Evolutionary conservation across 2,329 filamentous ascomycete genomes (phyloP).

Genomic region (Chaetomium sp.): DNA sequence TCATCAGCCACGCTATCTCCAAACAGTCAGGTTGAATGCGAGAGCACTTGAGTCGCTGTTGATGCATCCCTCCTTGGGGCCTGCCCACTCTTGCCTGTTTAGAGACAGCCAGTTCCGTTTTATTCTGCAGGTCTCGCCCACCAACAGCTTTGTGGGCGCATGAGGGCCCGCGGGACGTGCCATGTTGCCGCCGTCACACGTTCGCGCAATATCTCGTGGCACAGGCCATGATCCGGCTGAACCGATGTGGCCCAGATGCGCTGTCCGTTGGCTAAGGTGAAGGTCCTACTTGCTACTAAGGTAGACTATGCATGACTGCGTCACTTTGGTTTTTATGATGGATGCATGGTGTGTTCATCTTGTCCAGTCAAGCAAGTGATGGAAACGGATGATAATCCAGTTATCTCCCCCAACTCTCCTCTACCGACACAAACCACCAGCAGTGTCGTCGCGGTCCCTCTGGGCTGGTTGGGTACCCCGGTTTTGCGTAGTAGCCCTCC

Average conservation of each 20-base stretch:
- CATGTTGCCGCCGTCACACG: neutral
- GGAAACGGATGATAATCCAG: neutral
- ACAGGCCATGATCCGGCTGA: neutral
- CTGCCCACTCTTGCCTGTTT: neutral
- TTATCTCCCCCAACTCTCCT: neutral
- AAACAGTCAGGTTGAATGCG: neutral
- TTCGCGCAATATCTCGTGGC: neutral
- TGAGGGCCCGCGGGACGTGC: neutral
- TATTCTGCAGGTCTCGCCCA: neutral
- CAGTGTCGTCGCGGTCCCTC: too few species aligned
- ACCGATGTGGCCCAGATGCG: conserved; percentile 9
- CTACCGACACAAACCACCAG: neutral
- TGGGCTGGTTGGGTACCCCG: neutral
- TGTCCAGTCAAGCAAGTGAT: neutral
- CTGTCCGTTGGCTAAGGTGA: neutral
- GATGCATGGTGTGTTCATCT: neutral
- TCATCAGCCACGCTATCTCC: neutral
- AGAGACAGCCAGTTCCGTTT: neutral
- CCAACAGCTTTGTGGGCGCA: neutral
- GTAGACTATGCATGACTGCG: neutral
- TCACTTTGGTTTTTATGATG: neutral
- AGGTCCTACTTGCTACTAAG: neutral
- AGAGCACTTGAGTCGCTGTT: neutral
- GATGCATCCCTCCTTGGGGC: neutral
- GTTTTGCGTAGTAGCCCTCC: neutral